Base-by-base conservation (phyloP, 2,329 filamentous ascomycete genomes). In the Escovopsis weberi region DNA sequence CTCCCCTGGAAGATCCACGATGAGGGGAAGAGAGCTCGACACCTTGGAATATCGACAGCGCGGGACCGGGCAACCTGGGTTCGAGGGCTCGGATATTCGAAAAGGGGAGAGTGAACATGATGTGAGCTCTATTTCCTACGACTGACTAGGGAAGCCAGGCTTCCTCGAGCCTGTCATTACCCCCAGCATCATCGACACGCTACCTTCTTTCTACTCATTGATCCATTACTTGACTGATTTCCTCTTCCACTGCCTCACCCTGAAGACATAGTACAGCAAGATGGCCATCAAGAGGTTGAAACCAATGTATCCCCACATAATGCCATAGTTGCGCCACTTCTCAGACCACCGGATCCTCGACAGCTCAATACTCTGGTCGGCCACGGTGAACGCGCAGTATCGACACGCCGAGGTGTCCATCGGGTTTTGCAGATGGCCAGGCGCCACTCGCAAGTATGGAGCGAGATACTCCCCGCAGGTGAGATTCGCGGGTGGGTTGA, bases 271-370 rank as follows among this genome's bases (percentile, higher is more conserved):
- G 58, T 85, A 85, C 1, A 78, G 58, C 10, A 66, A 48, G 2
- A 82, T 62, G 0, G 79, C 77, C 2, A 69, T 61, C 34, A 60
- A 58, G 34, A 82, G 68, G 51, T 85, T 82, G 57, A 84, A 81
- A 0, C 61, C 46, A 34, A 85, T 70, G 50, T 72, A 85, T 0
- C 66, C 76, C 72, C 78, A 85, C 52, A 85, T 63, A 35, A 85
- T 66, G 2, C 80, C 82, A 45, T 77, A 84, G 54, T 85, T 82
- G 44, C 80, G 67, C 80, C 80, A 85, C 3, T 75, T 54, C 42
- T 80, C 67, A 3, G 45, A 52, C 50, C 70, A 80, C 19, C 56
- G 60, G 35, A 80, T 72, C 8, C 57, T 48, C 2, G 65, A 66
- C 0, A 53, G 58, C 2, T 62, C 59, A 0, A 79, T 54, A 41